A percentile compares a stretch with the other conserved stretches of the same genome.
Evolutionary conservation across 208 protist genomes (phyloP).

Genomic region (Crithidia brevicula): DNA sequence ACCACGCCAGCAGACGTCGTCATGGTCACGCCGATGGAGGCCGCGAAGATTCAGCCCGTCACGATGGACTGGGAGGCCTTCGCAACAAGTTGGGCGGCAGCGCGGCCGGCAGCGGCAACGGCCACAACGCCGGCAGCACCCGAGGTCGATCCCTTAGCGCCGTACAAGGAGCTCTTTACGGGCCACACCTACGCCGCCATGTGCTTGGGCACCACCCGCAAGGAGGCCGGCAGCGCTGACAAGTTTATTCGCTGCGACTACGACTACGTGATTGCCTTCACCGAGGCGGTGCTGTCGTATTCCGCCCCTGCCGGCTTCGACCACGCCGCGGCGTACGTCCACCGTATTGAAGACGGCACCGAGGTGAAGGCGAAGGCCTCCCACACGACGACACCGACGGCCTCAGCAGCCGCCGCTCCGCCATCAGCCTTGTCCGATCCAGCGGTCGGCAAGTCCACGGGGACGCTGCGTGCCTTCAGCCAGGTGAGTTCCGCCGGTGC

Average conservation of each 20-base stretch:
- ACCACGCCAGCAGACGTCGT: neutral
- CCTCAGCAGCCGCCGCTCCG: neutral
- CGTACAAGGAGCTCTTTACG: constrained; percentile 54
- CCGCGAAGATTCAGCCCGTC: constrained; percentile 43
- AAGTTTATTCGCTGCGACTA: constrained; percentile 75
- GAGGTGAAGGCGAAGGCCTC: constrained; percentile 16
- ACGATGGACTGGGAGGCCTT: constrained; percentile 78
- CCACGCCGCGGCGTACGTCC: constrained; percentile 16
- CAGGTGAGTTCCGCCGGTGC: constrained; percentile 67
- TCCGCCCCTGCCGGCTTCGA: constrained; percentile 38
- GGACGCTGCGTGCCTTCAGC: constrained; percentile 41
- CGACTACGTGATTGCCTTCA: constrained; percentile 75
- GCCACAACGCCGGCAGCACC: neutral
- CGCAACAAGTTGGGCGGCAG: constrained; percentile 35
- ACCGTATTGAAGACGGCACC: constrained; percentile 34
- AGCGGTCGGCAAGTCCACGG: constrained; percentile 24
- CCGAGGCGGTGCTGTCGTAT: constrained; percentile 57
- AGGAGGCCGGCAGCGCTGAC: constrained; percentile 72
- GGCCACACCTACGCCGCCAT: constrained; percentile 70
- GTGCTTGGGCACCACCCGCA: constrained; percentile 82
- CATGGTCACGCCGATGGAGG: constrained; percentile 31
- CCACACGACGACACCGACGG: neutral
- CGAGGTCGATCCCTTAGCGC: neutral
- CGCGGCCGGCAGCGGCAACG: neutral
- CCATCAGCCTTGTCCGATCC: neutral